phyloP scores from a whole-genome alignment of 768 basidiomycete genomes.

The Rhizopogon roseolus region DNA sequence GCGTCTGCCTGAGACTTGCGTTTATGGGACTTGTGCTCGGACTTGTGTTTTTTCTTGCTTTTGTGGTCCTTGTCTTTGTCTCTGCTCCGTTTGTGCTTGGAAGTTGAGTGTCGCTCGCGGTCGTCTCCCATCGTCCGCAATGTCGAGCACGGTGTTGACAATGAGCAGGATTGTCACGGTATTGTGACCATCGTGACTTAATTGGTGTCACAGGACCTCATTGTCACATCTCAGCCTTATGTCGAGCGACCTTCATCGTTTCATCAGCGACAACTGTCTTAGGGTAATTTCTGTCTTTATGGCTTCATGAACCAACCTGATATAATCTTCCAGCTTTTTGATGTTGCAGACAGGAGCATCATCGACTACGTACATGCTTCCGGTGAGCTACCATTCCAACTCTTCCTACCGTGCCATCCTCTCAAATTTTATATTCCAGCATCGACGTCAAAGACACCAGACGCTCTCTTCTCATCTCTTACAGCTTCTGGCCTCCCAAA shows the following conservation, averaged over 20 bases:
- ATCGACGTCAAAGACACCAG: constrained; percentile 78
- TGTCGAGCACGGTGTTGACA: neutral
- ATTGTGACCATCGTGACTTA: neutral
- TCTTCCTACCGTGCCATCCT: neutral
- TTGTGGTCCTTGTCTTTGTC: constrained; percentile 40
- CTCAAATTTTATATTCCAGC: constrained; percentile 37
- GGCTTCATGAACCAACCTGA: neutral
- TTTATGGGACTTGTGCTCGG: constrained; percentile 36
- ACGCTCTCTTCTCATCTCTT: constrained; percentile 72
- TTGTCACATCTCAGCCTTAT: constrained; percentile 26
- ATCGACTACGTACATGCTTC: constrained; percentile 86
- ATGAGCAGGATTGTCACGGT: neutral
- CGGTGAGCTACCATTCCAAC: constrained; percentile 40
- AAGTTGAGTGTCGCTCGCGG: constrained; percentile 10
- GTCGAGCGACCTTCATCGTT: constrained; percentile 63
- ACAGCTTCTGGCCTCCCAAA: constrained; percentile 76
- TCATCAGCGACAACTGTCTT: constrained; percentile 76
- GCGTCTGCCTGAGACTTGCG: constrained; percentile 29
- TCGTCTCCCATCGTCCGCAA: constrained; percentile 16
- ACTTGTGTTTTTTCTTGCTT: constrained; percentile 52
- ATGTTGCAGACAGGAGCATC: constrained; percentile 77
- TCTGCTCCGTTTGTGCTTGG: constrained; percentile 22
- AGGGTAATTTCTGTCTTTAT: constrained; percentile 37
- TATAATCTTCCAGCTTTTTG: constrained; percentile 58
- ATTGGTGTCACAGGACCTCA: neutral